A percentile compares a stretch with the other conserved stretches of the same genome.
Evolutionary conservation across 352 stramenopile genomes (phyloP).

Genomic region (Pythium catenulatum): DNA sequence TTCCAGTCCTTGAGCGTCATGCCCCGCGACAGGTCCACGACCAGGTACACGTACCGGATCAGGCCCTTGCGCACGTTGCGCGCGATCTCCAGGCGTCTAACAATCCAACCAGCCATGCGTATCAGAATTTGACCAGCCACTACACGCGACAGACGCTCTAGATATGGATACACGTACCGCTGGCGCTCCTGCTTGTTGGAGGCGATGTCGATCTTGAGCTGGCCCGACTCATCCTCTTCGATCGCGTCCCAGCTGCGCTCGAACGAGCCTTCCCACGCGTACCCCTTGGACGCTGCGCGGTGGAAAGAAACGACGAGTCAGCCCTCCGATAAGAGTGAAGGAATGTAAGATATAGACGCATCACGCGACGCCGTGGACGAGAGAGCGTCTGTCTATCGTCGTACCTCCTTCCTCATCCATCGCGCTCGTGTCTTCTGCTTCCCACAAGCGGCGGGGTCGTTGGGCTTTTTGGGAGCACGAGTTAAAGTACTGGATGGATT

Average conservation of each 20-base stretch:
- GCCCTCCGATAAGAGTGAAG: not conserved
- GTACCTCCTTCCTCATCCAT: slow-evolving; percentile 56
- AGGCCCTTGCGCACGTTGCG: slow-evolving; percentile 91
- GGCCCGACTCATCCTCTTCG: slow-evolving; percentile 89
- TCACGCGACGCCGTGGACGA: not conserved
- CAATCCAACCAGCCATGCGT: too few species aligned
- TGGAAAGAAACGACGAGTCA: slow-evolving; percentile 8
- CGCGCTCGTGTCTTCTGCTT: not conserved
- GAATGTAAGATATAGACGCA: not conserved
- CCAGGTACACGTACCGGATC: slow-evolving; percentile 92
- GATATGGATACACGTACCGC: slow-evolving; percentile 66
- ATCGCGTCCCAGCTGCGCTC: slow-evolving; percentile 93
- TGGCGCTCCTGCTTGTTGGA: slow-evolving; percentile 84
- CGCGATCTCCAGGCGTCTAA: slow-evolving; percentile 86
- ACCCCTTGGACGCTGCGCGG: slow-evolving; percentile 70
- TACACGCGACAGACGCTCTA: not conserved
- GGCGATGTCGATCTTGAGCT: slow-evolving; percentile 86
- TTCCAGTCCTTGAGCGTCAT: slow-evolving; percentile 94
- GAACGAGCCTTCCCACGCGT: slow-evolving; percentile 90
- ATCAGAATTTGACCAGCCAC: too few species aligned
- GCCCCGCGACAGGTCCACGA: slow-evolving; percentile 91
- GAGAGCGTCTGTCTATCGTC: too few species aligned
- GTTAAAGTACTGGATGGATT: too few species aligned
- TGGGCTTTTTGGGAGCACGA: too few species aligned
- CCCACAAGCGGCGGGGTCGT: too few species aligned